phyloP scores from a whole-genome alignment of 2,329 filamentous ascomycete genomes.

The Penicillium sp. region DNA sequence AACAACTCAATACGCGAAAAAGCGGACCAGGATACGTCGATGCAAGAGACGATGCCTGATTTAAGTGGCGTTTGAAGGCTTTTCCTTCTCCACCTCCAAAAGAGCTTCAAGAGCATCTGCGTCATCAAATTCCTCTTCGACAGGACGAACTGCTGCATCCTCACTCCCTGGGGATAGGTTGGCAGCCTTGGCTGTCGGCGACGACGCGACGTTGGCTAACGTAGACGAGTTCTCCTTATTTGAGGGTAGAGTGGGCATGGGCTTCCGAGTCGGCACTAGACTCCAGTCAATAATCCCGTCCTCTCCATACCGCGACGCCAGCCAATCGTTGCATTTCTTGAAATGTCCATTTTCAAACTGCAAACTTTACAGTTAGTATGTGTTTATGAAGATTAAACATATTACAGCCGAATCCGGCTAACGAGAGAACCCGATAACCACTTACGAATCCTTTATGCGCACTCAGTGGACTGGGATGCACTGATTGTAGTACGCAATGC shows the following conservation, averaged over 20 bases:
- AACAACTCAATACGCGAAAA: neutral
- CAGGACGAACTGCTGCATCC: conserved; percentile 18
- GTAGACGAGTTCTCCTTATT: conserved; percentile 25
- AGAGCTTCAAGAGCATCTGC: conserved; percentile 44
- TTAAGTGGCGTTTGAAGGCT: neutral
- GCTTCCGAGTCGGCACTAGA: conserved; percentile 42
- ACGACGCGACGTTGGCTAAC: conserved; percentile 6
- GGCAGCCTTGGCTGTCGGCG: neutral
- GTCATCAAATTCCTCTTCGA: conserved; percentile 42
- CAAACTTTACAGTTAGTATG: neutral
- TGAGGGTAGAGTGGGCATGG: conserved; percentile 15
- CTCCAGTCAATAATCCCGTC: conserved; percentile 85
- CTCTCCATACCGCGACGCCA: conserved; percentile 73
- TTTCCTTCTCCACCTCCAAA: conserved; percentile 27
- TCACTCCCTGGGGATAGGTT: conserved; percentile 3
- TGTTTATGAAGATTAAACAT: too few species aligned
- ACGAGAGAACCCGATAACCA: conserved; percentile 13
- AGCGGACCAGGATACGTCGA: neutral
- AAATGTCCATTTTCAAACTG: conserved; percentile 48
- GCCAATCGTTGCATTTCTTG: conserved; percentile 62
- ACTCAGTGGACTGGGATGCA: conserved; percentile 91
- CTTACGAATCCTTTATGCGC: conserved; percentile 73
- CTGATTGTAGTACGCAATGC: conserved; percentile 80
- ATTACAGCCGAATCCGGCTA: neutral
- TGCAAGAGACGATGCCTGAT: neutral